Base-by-base conservation (phyloP, 164 flowering plant species). In the Paratinospora sagittata region DNA sequence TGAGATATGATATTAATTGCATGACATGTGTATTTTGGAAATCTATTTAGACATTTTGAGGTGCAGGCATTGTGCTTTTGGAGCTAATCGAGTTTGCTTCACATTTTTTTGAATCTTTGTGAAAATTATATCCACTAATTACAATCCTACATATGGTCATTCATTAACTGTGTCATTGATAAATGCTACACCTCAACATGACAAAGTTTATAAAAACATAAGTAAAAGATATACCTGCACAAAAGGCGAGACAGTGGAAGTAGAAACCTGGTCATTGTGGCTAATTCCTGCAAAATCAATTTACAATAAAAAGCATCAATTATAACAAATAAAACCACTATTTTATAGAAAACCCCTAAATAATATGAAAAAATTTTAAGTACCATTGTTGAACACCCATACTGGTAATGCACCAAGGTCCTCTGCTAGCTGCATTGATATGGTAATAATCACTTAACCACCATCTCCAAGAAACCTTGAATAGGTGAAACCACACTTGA, bases 381-480 rank as follows among this genome's bases (percentile, higher is more conserved):
- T 84, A 92, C 99, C 99, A 83, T 87, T 91, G 72, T 95, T 95
- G 73, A 95, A 80, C 11, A 95, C 99, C 99, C 97, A 95, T 66
- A 95, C 69, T 64, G 99, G 97, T 30, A 65, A 62, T 67, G 97
- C 81, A 49, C 85, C 89, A 60, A 95, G 82, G 80, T 91, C 97
- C 82, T 95, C 98, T 7, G 98, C 77, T 58, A 94, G 87, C 98
- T 93, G 82, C 78, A 80, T 58, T 52, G 16, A 71, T 49, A 68
- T 16, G 47, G 27, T 39, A 52, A 63, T 67, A 41, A 24, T 23
- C 36, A 57, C 21, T 63, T 49, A 55, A 67, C 27, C 55, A n/a
- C 12, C 39, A 39, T 37, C 39, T 41, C 39, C 57, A 27, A 57
- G 60, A 30, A 30, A 39, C 23, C 11, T 27, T 34, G 0, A 1